These are phyloP conservation scores for Trichoderma simmonsii DNA, from an alignment of 2,329 filamentous ascomycete species.

Conservation along the genomic window DNA sequence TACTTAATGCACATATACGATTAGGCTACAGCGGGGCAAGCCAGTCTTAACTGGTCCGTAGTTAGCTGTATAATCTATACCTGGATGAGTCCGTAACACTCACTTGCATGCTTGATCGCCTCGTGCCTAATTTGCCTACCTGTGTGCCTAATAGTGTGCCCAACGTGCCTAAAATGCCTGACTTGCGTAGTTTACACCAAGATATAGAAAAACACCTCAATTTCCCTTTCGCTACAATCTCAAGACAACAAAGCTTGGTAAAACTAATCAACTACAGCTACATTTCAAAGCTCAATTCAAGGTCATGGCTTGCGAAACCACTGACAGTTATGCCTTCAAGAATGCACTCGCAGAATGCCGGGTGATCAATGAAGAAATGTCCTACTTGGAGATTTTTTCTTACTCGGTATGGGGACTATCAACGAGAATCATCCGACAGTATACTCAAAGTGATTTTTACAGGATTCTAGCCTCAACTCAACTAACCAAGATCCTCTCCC, in stretches of 20 bases:
- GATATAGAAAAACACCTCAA: too few species aligned
- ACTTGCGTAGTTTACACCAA: too few species aligned
- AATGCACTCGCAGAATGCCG: background rate
- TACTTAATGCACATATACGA: background rate
- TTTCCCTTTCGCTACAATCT: too few species aligned
- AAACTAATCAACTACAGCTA: background rate
- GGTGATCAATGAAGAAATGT: background rate
- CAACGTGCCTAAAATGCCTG: too few species aligned
- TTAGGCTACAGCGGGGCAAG: background rate
- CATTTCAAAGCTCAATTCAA: background rate
- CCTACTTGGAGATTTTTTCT: background rate
- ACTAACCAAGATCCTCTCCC: background rate
- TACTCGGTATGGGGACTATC: background rate
- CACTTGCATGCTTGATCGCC: background rate
- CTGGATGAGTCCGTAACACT: background rate
- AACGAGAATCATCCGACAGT: background rate
- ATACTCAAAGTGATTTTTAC: background rate
- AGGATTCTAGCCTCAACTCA: background rate
- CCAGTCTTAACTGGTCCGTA: background rate
- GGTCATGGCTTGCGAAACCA: background rate
- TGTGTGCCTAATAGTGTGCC: background rate
- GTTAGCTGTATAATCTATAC: background rate
- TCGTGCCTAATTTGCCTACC: background rate
- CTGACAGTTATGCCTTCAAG: background rate
- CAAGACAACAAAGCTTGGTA: background rate